Base-by-base conservation (phyloP, 1,139 yeast species). In the Geotrichum australiense region DNA sequence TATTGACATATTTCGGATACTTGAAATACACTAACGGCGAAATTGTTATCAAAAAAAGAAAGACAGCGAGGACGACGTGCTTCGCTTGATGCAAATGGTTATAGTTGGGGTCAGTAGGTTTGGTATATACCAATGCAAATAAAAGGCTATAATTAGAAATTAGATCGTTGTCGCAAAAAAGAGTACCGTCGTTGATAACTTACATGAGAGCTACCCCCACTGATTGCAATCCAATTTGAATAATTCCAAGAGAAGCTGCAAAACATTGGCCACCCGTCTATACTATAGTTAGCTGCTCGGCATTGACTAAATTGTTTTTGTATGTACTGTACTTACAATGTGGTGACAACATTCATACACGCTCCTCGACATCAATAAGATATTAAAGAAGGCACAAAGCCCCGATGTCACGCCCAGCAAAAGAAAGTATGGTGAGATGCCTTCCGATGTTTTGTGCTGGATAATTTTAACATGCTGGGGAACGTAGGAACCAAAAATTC, bases 351-450 rank as follows among this genome's bases (percentile, higher is more conserved):
- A 68, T 10, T 49, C 48, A 19, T 62, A 52, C 1, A 65, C 55
- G 1, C 60, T 59, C 15, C 56, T 45, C 10, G 84, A 74, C 8
- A 84, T 68, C 33, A 85, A 61, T 6, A 79, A 61, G 42, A 86
- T 74, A 54, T 86, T 86, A 23, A 83, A 69, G 35, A 80, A 61
- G 0, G 94, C 80, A 51, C 81, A 76, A 11, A 79, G 64, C 1
- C 89, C 82, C 2, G 93, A 80, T 19, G 80, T 64, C 11, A 85
- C 77, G 2, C 94, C 93, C 30, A 86, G 68, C 11, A 85, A 64
- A 38, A 86, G 65, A 55, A 80, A 86, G 53, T 74, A 70, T 7
- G 89, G 83, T 2, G 91, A 80, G 22, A 86, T 65, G 3, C 96
- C 96, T 56, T 84, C 91, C 4, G 91, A 78, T 5, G 87, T 72